A percentile compares a stretch with the other conserved stretches of the same genome.
These are phyloP conservation scores for Tolypocladium capitatum DNA, from an alignment of 2,329 filamentous ascomycete genomes.

Conservation along the genomic window DNA sequence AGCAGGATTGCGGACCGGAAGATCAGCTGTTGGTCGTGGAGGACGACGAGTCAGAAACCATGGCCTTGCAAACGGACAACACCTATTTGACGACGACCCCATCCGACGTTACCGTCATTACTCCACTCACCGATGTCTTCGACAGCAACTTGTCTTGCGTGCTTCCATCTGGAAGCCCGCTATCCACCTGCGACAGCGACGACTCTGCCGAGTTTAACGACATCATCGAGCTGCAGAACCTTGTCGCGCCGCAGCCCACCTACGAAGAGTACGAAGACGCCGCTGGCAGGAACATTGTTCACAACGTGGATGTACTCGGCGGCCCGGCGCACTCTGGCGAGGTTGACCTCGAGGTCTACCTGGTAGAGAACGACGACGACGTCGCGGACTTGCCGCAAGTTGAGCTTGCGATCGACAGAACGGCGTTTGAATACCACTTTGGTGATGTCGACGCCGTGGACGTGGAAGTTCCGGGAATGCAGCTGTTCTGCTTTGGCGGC, in stretches of 20 bases:
- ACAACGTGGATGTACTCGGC: conserved; percentile 13
- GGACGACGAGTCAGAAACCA: not conserved
- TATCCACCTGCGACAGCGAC: conserved; percentile 1
- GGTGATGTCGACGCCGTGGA: conserved; percentile 11
- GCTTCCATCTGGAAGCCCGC: not conserved
- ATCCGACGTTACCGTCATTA: not conserved
- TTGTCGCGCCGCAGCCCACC: conserved; percentile 7
- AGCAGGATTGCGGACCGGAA: not conserved
- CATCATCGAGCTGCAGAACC: conserved; percentile 8
- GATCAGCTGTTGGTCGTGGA: not conserved
- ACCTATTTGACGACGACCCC: not conserved
- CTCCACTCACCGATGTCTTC: conserved; percentile 1
- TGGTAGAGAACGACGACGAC: conserved; percentile 14
- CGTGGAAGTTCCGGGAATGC: conserved; percentile 12
- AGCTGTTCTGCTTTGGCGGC: conserved; percentile 3
- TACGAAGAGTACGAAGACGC: conserved; percentile 6
- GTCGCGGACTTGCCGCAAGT: conserved; percentile 12
- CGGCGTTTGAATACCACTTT: conserved; percentile 12
- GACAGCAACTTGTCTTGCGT: not conserved
- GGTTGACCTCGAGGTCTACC: conserved; percentile 18
- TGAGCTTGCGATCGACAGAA: conserved; percentile 16
- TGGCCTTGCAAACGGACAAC: not conserved
- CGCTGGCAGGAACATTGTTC: conserved; percentile 11
- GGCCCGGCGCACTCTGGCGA: not conserved
- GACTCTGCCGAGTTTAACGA: conserved; percentile 5